Evolutionary conservation across 2,329 filamentous ascomycete species (phyloP), one percentile per base, ranked within the genome.

Genomic region (Cyclaneusma minus): DNA sequence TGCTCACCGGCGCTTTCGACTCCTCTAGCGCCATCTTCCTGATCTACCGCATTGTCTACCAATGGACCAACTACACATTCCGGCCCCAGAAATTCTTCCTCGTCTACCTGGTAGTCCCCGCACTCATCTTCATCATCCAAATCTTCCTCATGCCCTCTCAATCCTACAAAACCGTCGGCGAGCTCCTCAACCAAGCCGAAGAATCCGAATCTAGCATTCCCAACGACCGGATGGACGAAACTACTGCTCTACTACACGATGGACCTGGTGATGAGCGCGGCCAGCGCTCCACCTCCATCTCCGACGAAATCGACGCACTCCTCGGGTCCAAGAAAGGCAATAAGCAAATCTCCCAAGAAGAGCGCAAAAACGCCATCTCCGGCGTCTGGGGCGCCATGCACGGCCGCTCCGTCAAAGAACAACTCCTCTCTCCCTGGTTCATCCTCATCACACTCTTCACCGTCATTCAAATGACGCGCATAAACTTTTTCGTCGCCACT

Each of bases 401-500:
- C 45, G 71, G 72, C 26, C 60, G 62, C 37, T 68, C 76, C 0
- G 78, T 80, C 0, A 42, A 61, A 13, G 55, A 81, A 41, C 85
- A 94, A 51, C 77, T 93, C 37, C 50, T 55, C 6, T 81, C 76
- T 3, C 76, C 76, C 0, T 93, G 83, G 83, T 93, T 89, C 48
- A 58, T 83, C 11, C 62, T 92, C 19, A 80, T 92, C 40, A 79
- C 80, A 4, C 51, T 83, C 12, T 87, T 92, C 48, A 92, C 41
- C 15, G 62, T 78, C 16, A 52, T 80, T 20, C 74, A 79, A 48
- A 80, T 79, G 72, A 74, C 73, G 3, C 65, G 77, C 16, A 91
- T 92, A 62, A 92, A 92, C 54, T 92, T 84, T 56, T 91, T 92
- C 47, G 81, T 93, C 28, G 82, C 84, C 3, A 91, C 84, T 3